Evolutionary conservation across 495 filamentous ascomycete genomes (phyloP).

Genomic region (Chaetomidium leptoderma): DNA sequence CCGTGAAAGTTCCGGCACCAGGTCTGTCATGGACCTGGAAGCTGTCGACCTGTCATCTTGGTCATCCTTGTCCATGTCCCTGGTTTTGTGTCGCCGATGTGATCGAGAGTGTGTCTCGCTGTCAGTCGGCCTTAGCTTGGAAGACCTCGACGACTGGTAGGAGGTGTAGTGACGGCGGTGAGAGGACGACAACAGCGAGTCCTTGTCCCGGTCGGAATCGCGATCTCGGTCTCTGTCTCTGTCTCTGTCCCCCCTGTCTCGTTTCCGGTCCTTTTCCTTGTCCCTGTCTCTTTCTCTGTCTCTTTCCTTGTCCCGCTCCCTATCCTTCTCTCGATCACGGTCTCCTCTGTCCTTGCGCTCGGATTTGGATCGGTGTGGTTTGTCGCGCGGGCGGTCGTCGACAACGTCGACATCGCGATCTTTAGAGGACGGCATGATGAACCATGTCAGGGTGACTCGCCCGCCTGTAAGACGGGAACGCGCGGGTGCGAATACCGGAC

Average conservation of each 20-base stretch:
- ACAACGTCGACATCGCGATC: constrained; percentile 40
- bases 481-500: constrained; percentile 14
- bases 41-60: constrained; percentile 24
- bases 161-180: constrained; percentile 17
- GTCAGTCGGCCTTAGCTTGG: constrained; percentile 37
- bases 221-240: constrained; percentile 26
- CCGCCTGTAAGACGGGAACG: constrained; percentile 27
- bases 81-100: constrained; percentile 39
- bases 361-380: constrained; percentile 35
- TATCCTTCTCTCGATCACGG: constrained; percentile 23
- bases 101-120: constrained; percentile 38
- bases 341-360: constrained; percentile 34
- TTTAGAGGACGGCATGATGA: constrained; percentile 44
- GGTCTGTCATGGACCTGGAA: constrained; percentile 40
- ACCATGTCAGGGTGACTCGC: constrained; percentile 36
- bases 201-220: constrained; percentile 26
- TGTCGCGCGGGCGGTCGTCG: constrained; percentile 41
- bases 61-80: constrained; percentile 40
- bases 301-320: constrained; percentile 17
- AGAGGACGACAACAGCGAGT: constrained; percentile 19
- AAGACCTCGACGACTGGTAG: constrained; percentile 35
- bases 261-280: constrained; percentile 26
- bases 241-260: constrained; percentile 21
- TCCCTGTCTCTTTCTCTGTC: constrained; percentile 27
- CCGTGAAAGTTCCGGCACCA: constrained; percentile 49